Evolutionary conservation across 2,329 filamentous ascomycete genomes (phyloP).

Genomic region (Pleochaeta shiraiana): DNA sequence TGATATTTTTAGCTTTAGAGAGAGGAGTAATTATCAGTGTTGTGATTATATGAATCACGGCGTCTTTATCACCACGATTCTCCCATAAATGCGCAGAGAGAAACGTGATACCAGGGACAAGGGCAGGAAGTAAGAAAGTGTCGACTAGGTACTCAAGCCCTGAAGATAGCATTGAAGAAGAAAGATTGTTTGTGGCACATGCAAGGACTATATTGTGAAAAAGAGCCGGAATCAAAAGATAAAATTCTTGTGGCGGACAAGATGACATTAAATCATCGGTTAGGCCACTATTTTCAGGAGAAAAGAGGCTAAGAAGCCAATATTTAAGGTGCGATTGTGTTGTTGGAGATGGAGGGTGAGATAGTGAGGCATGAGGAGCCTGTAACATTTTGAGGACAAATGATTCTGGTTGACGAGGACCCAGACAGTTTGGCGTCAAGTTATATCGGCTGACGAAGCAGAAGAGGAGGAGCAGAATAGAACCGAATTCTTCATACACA

Average conservation of each 20-base stretch:
- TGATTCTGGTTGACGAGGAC: slow-evolving; percentile 33
- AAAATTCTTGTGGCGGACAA: slow-evolving; percentile 66
- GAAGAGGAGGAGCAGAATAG: slow-evolving; percentile 49
- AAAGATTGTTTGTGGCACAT: slow-evolving; percentile 39
- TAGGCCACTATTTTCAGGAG: slow-evolving; percentile 48
- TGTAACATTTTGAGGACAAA: slow-evolving; percentile 47
- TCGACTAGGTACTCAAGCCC: slow-evolving; percentile 66
- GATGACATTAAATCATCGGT: slow-evolving; percentile 65
- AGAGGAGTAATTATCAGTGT: slow-evolving; percentile 43
- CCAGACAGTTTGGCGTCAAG: slow-evolving; percentile 40
- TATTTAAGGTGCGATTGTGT: slow-evolving; percentile 41
- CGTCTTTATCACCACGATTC: slow-evolving; percentile 40
- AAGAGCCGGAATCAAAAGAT: slow-evolving; percentile 52
- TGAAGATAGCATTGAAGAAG: slow-evolving; percentile 47
- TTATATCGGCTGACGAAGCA: slow-evolving; percentile 59
- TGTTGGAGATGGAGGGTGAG: slow-evolving; percentile 35
- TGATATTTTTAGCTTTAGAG: slow-evolving; percentile 33
- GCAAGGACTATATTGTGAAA: slow-evolving; percentile 57
- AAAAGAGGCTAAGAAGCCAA: slow-evolving; percentile 62
- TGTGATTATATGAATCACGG: slow-evolving; percentile 49
- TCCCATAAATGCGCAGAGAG: slow-evolving; percentile 48
- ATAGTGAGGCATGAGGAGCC: slow-evolving; percentile 31
- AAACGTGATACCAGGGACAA: slow-evolving; percentile 52
- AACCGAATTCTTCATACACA: slow-evolving; percentile 69
- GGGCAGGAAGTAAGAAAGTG: slow-evolving; percentile 57